Evolutionary conservation across 352 stramenopile genomes (phyloP), one percentile per base, ranked within the genome.

Genomic region (Pythium brassicae): DNA sequence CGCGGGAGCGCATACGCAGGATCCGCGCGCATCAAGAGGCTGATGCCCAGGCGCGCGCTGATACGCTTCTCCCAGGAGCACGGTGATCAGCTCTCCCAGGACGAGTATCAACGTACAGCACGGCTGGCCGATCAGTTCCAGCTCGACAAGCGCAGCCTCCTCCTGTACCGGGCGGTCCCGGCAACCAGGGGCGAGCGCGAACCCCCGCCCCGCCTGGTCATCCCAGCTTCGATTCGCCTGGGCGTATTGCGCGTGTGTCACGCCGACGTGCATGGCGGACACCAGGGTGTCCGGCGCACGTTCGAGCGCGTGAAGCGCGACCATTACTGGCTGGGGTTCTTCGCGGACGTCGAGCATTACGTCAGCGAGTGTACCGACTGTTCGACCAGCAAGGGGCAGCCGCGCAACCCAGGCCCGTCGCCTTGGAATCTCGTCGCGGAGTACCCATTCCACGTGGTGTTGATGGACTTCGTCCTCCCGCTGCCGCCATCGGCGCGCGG

Each of bases 381-480:
- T 23, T 27, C 44, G 0, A 59, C 53, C 2, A 27, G 53, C 7
- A 59, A 59, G 27, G 42, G 53, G 2, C 1, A 11, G 1, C 42
- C 53, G 1, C 0, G 43, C 0, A 52, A 53, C 32, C n/a, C 29
- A 4, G 53, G 32, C 15, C 45, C 45, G 4, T 59, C 53, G 1
- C 53, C 42, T 20, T 42, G 53, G 0, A 59, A 59, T 34, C 32
- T 59, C 0, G 1, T 44, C 5, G 10, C 53, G 0, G 29, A 35
- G 23, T 59, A 59, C 34, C 53, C 53, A 9, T 50, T 62, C 42
- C 46, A 57, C 3, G 19, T 55, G 2, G 7, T 62, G 26, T 44
- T 10, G 20, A 57, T 55, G 57, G 51, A 59, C 6, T 37, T 37
- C 5, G 32, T 37, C 2, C 32, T 37, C 2, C 32, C 32, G 1